Evolutionary conservation across 2,329 filamentous ascomycete species (phyloP).

Genomic region (Penicillium sp.): DNA sequence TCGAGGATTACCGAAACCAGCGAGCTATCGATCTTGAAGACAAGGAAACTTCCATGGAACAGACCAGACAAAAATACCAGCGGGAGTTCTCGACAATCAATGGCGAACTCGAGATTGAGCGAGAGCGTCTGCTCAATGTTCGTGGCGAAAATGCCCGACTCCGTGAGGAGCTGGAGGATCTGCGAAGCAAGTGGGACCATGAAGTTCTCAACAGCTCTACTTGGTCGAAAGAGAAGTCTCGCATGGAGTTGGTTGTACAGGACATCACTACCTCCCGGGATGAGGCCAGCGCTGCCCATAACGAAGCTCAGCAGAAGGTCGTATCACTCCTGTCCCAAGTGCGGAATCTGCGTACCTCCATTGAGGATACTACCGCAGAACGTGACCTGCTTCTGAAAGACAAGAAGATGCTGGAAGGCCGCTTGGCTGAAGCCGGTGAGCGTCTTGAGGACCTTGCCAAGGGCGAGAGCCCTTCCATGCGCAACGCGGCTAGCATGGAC

Average conservation of each 20-base stretch:
- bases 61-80: slow-evolving; percentile 97
- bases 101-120: slow-evolving; percentile 88
- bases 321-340: slow-evolving; percentile 89
- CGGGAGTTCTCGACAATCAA: slow-evolving; percentile 85
- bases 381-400: slow-evolving; percentile 82
- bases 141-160: slow-evolving; percentile 82
- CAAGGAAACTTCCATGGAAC: slow-evolving; percentile 93
- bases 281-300: slow-evolving; percentile 89
- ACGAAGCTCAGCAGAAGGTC: slow-evolving; percentile 91
- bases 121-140: slow-evolving; percentile 83
- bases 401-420: slow-evolving; percentile 83
- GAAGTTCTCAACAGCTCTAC: slow-evolving; percentile 97
- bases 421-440: slow-evolving; percentile 81
- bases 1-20: slow-evolving; percentile 95
- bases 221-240: slow-evolving; percentile 96
- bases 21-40: slow-evolving; percentile 96
- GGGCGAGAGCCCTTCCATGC: slow-evolving; percentile 82
- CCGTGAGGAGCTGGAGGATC: slow-evolving; percentile 92
- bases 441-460: slow-evolving; percentile 84
- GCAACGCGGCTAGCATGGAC: slow-evolving; percentile 85
- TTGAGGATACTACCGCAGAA: slow-evolving; percentile 84
- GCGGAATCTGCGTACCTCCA: slow-evolving; percentile 74
- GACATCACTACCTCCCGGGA: slow-evolving; percentile 90
- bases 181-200: slow-evolving; percentile 96
- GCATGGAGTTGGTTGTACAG: slow-evolving; percentile 83